A percentile compares a stretch with the other conserved stretches of the same genome.
These are phyloP conservation scores for Aspergillus tamarii DNA, from an alignment of 2,329 filamentous ascomycete species.

Conservation along the genomic window DNA sequence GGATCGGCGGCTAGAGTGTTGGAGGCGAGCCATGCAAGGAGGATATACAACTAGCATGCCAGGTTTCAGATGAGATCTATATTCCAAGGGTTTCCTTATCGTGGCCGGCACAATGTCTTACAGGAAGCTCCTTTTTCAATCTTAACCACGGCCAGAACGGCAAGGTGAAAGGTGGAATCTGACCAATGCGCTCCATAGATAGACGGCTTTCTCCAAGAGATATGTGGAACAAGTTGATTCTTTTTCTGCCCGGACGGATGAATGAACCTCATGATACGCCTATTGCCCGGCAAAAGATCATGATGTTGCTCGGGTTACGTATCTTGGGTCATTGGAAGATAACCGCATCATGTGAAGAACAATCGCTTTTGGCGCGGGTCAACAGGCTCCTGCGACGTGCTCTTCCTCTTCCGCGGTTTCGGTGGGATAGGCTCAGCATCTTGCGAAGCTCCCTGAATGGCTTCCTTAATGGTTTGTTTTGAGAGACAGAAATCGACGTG, in stretches of 20 bases:
- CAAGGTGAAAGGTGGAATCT: background rate
- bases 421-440: conserved; percentile 17
- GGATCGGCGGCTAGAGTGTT: background rate
- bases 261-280: too few relatives aligned
- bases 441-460: conserved; percentile 60
- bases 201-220: background rate
- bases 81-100: background rate
- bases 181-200: background rate
- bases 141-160: background rate
- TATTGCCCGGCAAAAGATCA: background rate
- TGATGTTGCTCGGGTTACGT: background rate
- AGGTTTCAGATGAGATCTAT: background rate
- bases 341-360: conserved; percentile 34
- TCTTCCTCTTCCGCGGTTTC: conserved; percentile 36
- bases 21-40: background rate
- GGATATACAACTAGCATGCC: background rate
- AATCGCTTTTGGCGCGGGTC: conserved; percentile 40
- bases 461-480: conserved; percentile 80
- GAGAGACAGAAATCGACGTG: conserved; percentile 94
- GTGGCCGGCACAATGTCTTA: background rate
- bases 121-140: background rate
- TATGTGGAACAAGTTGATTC: background rate
- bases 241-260: background rate
- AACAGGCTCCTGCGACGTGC: conserved; percentile 29
- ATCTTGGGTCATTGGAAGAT: background rate